These are phyloP conservation scores for Stereum hirsutum DNA, from an alignment of 1,284 basidiomycete genomes.

Conservation along the genomic window DNA sequence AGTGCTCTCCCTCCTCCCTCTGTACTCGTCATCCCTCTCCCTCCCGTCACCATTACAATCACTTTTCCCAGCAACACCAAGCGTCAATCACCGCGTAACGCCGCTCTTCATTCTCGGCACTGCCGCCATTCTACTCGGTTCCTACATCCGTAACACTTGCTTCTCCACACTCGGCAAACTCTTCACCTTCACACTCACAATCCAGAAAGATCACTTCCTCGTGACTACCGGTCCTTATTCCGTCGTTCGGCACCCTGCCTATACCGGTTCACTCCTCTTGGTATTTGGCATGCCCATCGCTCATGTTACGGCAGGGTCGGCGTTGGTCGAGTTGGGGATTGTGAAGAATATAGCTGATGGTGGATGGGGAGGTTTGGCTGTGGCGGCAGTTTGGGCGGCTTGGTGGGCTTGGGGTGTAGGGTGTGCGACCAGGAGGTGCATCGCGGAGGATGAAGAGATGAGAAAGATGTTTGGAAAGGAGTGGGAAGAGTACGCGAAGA, in stretches of 20 bases:
- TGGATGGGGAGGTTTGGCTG: constrained; percentile 17
- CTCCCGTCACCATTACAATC: not conserved
- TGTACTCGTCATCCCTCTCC: constrained; percentile 20
- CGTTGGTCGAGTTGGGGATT: constrained; percentile 41
- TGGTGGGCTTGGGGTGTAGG: constrained; percentile 48
- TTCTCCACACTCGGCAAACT: constrained; percentile 36
- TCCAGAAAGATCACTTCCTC: constrained; percentile 45
- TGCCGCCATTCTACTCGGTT: constrained; percentile 35
- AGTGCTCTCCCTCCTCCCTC: constrained; percentile 33
- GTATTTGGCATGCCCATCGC: constrained; percentile 41
- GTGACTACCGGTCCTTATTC: constrained; percentile 45
- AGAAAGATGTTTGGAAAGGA: constrained; percentile 35
- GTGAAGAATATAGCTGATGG: no score
- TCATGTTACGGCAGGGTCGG: constrained; percentile 43
- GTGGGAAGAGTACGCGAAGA: constrained; percentile 41
- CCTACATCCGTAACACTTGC: constrained; percentile 27
- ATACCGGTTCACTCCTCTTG: constrained; percentile 22
- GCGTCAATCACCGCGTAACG: constrained; percentile 20
- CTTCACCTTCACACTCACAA: constrained; percentile 56
- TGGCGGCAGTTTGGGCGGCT: constrained; percentile 29
- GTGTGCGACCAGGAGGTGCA: constrained; percentile 38
- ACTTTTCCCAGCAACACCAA: not conserved
- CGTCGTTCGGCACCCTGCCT: constrained; percentile 32
- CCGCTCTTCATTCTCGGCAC: constrained; percentile 42
- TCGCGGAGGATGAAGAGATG: constrained; percentile 46